Evolutionary conservation across 2,329 filamentous ascomycete species (phyloP).

Genomic region (Biscogniauxia marginata): DNA sequence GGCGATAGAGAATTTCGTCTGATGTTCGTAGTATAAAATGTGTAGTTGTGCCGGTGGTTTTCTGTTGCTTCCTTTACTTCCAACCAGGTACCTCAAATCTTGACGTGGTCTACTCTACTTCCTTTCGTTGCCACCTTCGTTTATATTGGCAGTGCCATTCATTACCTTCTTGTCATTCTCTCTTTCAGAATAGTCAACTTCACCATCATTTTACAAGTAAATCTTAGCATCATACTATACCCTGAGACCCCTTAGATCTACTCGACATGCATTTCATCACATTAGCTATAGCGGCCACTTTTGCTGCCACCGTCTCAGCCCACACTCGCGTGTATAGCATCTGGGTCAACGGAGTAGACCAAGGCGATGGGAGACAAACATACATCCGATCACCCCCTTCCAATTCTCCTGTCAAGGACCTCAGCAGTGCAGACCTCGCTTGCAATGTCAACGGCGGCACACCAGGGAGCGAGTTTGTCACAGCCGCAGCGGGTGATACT

Average conservation of each 20-base stretch:
- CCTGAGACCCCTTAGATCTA: background rate
- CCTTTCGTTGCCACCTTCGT: slow-evolving; percentile 1
- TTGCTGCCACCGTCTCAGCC: slow-evolving; percentile 39
- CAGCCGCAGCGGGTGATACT: slow-evolving; percentile 47
- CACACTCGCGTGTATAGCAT: slow-evolving; percentile 48
- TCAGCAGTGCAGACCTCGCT: slow-evolving; percentile 39
- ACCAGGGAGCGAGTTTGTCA: slow-evolving; percentile 38
- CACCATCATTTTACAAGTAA: background rate
- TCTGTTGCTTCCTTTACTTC: background rate
- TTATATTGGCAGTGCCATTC: slow-evolving; percentile 10
- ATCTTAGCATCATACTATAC: background rate
- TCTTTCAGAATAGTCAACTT: background rate
- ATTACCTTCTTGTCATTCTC: background rate
- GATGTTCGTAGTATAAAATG: background rate
- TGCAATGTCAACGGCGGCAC: slow-evolving; percentile 45
- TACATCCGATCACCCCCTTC: slow-evolving; percentile 45
- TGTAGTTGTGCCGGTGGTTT: background rate
- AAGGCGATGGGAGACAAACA: slow-evolving; percentile 38
- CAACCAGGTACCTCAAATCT: background rate
- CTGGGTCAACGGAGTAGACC: slow-evolving; percentile 47
- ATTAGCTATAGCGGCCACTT: slow-evolving; percentile 30
- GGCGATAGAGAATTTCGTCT: background rate
- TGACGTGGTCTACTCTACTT: background rate
- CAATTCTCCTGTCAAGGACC: slow-evolving; percentile 47
- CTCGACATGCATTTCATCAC: slow-evolving; percentile 35